These are phyloP conservation scores for Phytophthora sansomeana DNA, from an alignment of 352 stramenopile genomes.

Conservation along the genomic window DNA sequence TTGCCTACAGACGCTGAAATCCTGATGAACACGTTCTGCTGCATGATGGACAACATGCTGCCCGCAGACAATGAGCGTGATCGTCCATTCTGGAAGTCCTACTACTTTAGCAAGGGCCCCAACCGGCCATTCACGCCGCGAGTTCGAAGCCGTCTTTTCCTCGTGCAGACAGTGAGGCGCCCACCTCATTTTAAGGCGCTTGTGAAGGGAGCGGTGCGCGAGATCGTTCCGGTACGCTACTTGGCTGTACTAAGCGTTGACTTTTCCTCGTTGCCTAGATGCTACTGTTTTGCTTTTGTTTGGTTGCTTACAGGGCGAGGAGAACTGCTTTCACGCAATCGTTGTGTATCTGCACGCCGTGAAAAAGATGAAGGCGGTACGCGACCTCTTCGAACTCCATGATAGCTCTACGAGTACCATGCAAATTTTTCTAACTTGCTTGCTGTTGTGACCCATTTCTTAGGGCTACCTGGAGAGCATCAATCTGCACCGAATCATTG, in stretches of 20 bases:
- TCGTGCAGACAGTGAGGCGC: conserved; percentile 78
- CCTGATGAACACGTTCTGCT: conserved; percentile 90
- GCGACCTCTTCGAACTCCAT: conserved; percentile 17
- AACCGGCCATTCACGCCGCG: conserved; percentile 76
- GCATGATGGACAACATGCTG: conserved; percentile 89
- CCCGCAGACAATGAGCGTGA: conserved; percentile 79
- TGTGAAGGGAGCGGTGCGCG: conserved; percentile 73
- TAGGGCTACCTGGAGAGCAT: conserved; percentile 89
- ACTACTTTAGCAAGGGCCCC: conserved; percentile 79
- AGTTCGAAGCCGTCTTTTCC: conserved; percentile 76
- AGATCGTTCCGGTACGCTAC: conserved; percentile 79
- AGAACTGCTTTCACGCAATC: conserved; percentile 87
- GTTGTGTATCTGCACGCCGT: conserved; percentile 86
- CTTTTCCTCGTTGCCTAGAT: neutral
- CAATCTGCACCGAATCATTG: conserved; percentile 87
- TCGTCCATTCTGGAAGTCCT: conserved; percentile 85
- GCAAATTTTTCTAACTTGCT: conserved; percentile 2
- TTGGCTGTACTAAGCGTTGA: neutral
- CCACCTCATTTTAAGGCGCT: conserved; percentile 88
- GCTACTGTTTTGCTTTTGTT: conserved; percentile 7
- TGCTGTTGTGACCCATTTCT: conserved; percentile 7
- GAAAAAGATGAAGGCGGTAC: conserved; percentile 87
- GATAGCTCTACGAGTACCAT: neutral
- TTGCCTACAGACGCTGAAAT: conserved; percentile 86
- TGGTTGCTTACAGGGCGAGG: conserved; percentile 61